phyloP scores from a whole-genome alignment of 768 basidiomycete genomes.

The Leccinellum albellum region DNA sequence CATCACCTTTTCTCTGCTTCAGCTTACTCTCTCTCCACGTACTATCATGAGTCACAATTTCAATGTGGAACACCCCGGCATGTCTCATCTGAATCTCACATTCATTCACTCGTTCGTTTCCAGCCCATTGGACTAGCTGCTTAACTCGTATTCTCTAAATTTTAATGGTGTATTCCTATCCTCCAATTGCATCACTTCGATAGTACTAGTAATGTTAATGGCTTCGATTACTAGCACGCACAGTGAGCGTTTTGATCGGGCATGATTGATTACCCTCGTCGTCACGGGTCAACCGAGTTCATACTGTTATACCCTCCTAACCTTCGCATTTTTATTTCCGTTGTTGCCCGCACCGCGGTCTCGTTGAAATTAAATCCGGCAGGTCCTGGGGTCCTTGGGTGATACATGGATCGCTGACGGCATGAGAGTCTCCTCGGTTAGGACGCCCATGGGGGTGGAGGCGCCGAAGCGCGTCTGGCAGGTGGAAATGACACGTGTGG shows the following conservation, averaged over 20 bases:
- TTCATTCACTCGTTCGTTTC: conserved; percentile 12
- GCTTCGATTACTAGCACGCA: neutral
- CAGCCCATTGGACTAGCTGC: neutral
- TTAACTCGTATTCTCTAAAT: neutral
- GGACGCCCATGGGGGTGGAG: neutral
- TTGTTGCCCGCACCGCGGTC: neutral
- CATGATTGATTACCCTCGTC: neutral
- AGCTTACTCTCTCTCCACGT: neutral
- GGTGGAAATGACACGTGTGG: neutral
- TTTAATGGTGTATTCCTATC: conserved; percentile 5
- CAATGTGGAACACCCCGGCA: conserved; percentile 1
- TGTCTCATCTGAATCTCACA: conserved; percentile 6
- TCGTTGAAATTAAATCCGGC: neutral
- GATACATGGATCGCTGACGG: neutral
- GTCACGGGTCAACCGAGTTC: neutral
- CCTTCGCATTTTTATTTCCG: neutral
- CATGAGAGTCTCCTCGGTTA: neutral
- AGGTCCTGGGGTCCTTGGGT: neutral
- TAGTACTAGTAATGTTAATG: neutral
- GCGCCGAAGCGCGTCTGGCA: neutral
- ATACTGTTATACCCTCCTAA: neutral
- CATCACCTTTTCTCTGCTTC: neutral
- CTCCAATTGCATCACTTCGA: neutral
- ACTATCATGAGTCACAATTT: conserved; percentile 7
- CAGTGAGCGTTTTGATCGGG: neutral